These are phyloP conservation scores for Xylariaceae sp. DNA, from an alignment of 2,329 filamentous ascomycete species.

Conservation along the genomic window DNA sequence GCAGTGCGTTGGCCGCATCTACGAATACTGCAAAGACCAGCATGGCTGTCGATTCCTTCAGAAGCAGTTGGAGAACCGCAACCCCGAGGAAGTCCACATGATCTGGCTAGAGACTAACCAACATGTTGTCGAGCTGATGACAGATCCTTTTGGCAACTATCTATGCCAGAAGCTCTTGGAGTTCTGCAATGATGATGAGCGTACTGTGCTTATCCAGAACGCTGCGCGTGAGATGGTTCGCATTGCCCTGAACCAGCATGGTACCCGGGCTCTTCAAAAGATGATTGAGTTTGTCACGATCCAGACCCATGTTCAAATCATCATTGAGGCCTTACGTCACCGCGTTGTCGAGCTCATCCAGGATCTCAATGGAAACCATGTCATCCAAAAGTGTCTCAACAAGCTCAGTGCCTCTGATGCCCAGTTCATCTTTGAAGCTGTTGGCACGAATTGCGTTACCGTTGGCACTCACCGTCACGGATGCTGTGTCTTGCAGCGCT, in stretches of 20 bases:
- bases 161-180: slow-evolving; percentile 97
- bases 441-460: slow-evolving; percentile 78
- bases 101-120: slow-evolving; percentile 93
- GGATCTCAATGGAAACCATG: slow-evolving; percentile 96
- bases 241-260: slow-evolving; percentile 95
- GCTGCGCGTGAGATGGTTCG: slow-evolving; percentile 82
- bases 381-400: slow-evolving; percentile 98
- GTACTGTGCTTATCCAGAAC: slow-evolving; percentile 87
- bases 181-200: slow-evolving; percentile 91
- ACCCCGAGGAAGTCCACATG: slow-evolving; percentile 77
- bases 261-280: slow-evolving; percentile 93
- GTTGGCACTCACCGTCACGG: slow-evolving; percentile 97
- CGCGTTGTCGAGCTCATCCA: slow-evolving; percentile 93
- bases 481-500: slow-evolving; percentile 95
- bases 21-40: slow-evolving; percentile 92
- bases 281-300: slow-evolving; percentile 98
- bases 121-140: slow-evolving; percentile 97
- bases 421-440: slow-evolving; percentile 95
- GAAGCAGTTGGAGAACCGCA: slow-evolving; percentile 91
- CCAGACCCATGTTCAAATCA: slow-evolving; percentile 76
- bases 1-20: slow-evolving; percentile 76
- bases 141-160: slow-evolving; percentile 98
- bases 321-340: slow-evolving; percentile 77
- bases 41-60: slow-evolving; percentile 96
- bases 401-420: slow-evolving; percentile 80